Base-by-base conservation (phyloP, 2,329 filamentous ascomycete species). In the Trichophyton equinum region DNA sequence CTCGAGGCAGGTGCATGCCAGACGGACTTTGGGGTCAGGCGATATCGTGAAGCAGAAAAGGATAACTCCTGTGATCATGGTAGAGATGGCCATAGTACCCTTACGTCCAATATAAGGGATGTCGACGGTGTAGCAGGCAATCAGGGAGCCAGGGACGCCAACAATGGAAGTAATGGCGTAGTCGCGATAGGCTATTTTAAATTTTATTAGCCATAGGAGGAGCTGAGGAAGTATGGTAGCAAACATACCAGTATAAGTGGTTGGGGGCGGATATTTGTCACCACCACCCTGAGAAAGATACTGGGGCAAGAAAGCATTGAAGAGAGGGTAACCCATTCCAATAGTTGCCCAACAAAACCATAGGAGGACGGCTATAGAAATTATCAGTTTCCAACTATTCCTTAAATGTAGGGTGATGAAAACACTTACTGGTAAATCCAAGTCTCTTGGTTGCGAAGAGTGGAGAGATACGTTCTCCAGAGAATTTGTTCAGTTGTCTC, bases 281-380 rank as follows among this genome's bases (percentile, higher is more conserved):
- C 67, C 68, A 9, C 76, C 76, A 27, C 82, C 80, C 61, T 84
- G 81, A 25, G 85, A 82, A 62, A 95, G 82, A 69, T 94, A 94
- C 66, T 94, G 88, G 0, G 90, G 90, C n/a, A 95, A 79, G 74
- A 95, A 95, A 59, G 88, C 87, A 72, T 94, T 94, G 81, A 92
- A 95, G 1, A 95, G 81, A 0, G 89, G 89, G 69, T 92, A 95
- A 2, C 85, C 89, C 83, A 95, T 87, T 62, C 89, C 89, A 65
- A 95, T 91, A 13, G 83, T 85, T 0, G 85, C 80, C 89, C 89
- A 95, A 70, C 84, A 85, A 73, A 91, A 88, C 87, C 87, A 91
- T 56, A 92, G 71, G 0, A 82, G 69, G 11, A 72, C 62, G 30
- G 79, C 68, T 74, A 55, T 30, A 27, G 44, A 33, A 6, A 36